Percentiles rank a stretch among this genome's conserved stretches.
Evolutionary conservation across 352 stramenopile species (phyloP).

Genomic region (Phytophthora pistaciae): DNA sequence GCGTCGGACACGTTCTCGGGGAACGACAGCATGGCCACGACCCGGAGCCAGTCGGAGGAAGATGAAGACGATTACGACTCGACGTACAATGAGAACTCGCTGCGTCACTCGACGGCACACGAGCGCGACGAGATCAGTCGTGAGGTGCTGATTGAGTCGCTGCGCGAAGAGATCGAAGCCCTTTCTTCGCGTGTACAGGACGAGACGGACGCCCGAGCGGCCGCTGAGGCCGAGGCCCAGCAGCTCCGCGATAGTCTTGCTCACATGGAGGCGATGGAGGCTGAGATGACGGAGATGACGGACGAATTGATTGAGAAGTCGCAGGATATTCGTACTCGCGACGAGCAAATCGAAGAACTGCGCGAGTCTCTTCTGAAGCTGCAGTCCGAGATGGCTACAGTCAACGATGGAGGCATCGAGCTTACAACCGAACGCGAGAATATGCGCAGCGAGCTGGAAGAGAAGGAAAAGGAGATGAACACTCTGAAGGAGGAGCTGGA

Average conservation of each 20-base stretch:
- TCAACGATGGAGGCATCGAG: conserved; percentile 61
- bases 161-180: conserved; percentile 74
- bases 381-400: conserved; percentile 55
- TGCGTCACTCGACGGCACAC: conserved; percentile 61
- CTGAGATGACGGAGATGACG: conserved; percentile 79
- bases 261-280: conserved; percentile 79
- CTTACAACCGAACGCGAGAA: conserved; percentile 51
- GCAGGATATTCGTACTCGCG: conserved; percentile 69
- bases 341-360: conserved; percentile 70
- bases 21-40: conserved; percentile 47
- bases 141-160: conserved; percentile 74
- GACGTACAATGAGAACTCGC: conserved; percentile 43
- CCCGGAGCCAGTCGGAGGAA: conserved; percentile 40
- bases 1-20: conserved; percentile 34
- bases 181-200: conserved; percentile 69
- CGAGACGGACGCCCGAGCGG: conserved; percentile 65
- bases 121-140: conserved; percentile 70
- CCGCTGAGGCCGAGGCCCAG: conserved; percentile 65
- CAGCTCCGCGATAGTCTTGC: conserved; percentile 68
- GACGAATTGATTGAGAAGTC: conserved; percentile 84
- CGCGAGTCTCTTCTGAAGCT: conserved; percentile 52
- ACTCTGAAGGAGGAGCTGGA: conserved; percentile 49
- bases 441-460: conserved; percentile 42
- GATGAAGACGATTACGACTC: conserved; percentile 48
- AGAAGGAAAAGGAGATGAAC: conserved; percentile 44